These are phyloP conservation scores for Candida maesae DNA, from an alignment of 805 yeast genomes.

Conservation along the genomic window DNA sequence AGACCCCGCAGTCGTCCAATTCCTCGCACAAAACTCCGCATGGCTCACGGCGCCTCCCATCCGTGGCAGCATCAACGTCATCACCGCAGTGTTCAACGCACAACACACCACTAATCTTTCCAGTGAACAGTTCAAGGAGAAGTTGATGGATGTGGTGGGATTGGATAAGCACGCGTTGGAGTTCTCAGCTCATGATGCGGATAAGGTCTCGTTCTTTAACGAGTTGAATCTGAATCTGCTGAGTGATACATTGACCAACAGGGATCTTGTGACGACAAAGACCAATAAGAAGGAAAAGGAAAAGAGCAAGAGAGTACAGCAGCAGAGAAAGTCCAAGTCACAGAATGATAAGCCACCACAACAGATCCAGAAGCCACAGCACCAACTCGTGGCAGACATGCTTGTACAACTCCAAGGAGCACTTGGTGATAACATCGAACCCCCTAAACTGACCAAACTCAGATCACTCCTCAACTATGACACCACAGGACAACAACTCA, in stretches of 20 bases:
- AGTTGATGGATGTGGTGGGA: slow-evolving; percentile 4
- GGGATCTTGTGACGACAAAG: not conserved
- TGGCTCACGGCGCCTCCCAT: slow-evolving; percentile 15
- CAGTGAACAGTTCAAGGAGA: slow-evolving; percentile 8
- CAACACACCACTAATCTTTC: slow-evolving; percentile 1
- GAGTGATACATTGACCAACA: not conserved
- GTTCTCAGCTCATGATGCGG: slow-evolving; percentile 3
- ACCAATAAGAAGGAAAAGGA: slow-evolving; percentile 1
- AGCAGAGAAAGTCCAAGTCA: slow-evolving; percentile 1
- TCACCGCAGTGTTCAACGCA: slow-evolving; percentile 14
- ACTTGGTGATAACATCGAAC: slow-evolving; percentile 3
- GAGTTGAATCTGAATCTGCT: slow-evolving; percentile 12
- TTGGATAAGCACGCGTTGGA: slow-evolving; percentile 15
- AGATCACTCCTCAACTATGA: slow-evolving; percentile 26
- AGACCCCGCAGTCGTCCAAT: slow-evolving; percentile 6
- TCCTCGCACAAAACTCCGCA: slow-evolving; percentile 11
- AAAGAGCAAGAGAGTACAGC: slow-evolving; percentile 1
- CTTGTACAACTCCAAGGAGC: slow-evolving; percentile 4
- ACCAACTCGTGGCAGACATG: not conserved
- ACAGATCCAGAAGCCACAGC: not conserved
- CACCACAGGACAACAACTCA: slow-evolving; percentile 38
- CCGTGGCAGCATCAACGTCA: slow-evolving; percentile 12
- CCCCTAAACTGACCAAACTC: slow-evolving; percentile 13
- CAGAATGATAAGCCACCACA: no score
- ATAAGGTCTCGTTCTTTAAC: slow-evolving; percentile 18